phyloP scores from a whole-genome alignment of 805 yeast genomes.

The Teunomyces tritomae region DNA sequence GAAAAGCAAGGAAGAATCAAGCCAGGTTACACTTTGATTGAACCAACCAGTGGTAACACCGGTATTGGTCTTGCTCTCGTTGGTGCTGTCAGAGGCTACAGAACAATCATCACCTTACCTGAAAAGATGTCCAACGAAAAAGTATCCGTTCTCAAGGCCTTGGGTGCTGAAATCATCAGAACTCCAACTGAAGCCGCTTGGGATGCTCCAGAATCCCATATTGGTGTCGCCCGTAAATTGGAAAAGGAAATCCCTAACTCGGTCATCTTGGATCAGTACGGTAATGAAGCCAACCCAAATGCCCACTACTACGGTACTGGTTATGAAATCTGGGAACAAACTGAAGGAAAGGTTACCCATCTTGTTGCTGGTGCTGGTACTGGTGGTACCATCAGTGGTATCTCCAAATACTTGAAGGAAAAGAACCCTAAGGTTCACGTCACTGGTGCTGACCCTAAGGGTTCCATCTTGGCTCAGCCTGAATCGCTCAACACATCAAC shows the following conservation, averaged over 20 bases:
- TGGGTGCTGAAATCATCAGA: slow-evolving; percentile 88
- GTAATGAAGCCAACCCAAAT: slow-evolving; percentile 72
- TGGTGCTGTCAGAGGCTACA: slow-evolving; percentile 84
- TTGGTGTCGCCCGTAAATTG: slow-evolving; percentile 79
- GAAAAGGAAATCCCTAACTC: slow-evolving; percentile 84
- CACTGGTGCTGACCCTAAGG: slow-evolving; percentile 83
- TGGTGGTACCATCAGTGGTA: slow-evolving; percentile 97
- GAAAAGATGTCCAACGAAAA: slow-evolving; percentile 92
- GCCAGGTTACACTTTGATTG: slow-evolving; percentile 84
- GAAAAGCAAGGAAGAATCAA: slow-evolving; percentile 73
- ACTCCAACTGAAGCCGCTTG: slow-evolving; percentile 92
- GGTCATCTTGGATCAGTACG: slow-evolving; percentile 80
- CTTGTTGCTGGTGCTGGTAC: slow-evolving; percentile 93
- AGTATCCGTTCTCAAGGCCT: slow-evolving; percentile 81
- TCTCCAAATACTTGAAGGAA: slow-evolving; percentile 72
- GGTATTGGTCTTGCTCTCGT: slow-evolving; percentile 87
- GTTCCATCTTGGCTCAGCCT: slow-evolving; percentile 81
- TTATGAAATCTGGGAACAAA: slow-evolving; percentile 79
- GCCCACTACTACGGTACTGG: slow-evolving; percentile 88
- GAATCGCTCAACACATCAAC: slow-evolving; percentile 61
- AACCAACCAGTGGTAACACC: slow-evolving; percentile 89
- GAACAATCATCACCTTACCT: slow-evolving; percentile 84
- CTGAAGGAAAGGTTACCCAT: slow-evolving; percentile 66
- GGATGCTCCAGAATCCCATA: slow-evolving; percentile 89
- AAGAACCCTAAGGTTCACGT: slow-evolving; percentile 59